Percentiles rank a stretch among this genome's conserved stretches.
Evolutionary conservation across 768 basidiomycete genomes (phyloP).

Genomic region (Serpula lacrymans): DNA sequence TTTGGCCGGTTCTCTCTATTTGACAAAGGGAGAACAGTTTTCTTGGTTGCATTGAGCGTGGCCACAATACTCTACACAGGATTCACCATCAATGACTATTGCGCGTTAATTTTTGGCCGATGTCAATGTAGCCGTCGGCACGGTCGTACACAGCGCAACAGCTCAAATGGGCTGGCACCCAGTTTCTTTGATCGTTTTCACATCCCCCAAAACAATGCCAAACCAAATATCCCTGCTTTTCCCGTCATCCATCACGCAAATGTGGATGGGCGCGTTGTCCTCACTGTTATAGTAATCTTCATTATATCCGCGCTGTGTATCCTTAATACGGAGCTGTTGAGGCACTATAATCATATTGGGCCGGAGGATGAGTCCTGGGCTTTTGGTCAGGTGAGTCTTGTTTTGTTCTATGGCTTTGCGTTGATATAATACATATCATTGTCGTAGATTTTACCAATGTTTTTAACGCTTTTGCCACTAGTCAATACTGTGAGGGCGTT

Average conservation of each 20-base stretch:
- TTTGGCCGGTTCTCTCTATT: too few relatives aligned
- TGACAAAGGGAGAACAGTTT: conserved; percentile 6
- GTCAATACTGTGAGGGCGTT: conserved; percentile 13
- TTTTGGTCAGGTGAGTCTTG: conserved; percentile 19
- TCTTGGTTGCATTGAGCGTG: conserved; percentile 8
- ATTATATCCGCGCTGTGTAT: conserved; percentile 15
- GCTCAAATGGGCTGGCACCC: too few relatives aligned
- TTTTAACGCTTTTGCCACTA: conserved; percentile 13
- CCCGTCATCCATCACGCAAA: too few relatives aligned
- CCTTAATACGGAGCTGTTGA: conserved; percentile 18
- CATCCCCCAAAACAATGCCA: conserved; percentile 6
- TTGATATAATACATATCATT: not conserved
- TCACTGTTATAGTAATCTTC: conserved; percentile 8
- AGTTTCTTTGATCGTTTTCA: conserved; percentile 12
- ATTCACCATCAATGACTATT: conserved; percentile 10
- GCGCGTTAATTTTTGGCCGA: too few relatives aligned
- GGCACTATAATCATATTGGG: conserved; percentile 10
- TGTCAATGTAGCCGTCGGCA: conserved; percentile 3
- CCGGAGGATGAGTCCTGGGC: conserved; percentile 11
- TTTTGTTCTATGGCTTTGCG: too few relatives aligned
- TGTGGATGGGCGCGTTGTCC: conserved; percentile 4
- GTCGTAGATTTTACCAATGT: conserved; percentile 17
- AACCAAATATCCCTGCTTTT: too few relatives aligned
- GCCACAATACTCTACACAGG: conserved; percentile 8
- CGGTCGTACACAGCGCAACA: conserved; percentile 5